phyloP scores from a whole-genome alignment of 1,139 yeast species.

The Suhomyces chickasaworum region DNA sequence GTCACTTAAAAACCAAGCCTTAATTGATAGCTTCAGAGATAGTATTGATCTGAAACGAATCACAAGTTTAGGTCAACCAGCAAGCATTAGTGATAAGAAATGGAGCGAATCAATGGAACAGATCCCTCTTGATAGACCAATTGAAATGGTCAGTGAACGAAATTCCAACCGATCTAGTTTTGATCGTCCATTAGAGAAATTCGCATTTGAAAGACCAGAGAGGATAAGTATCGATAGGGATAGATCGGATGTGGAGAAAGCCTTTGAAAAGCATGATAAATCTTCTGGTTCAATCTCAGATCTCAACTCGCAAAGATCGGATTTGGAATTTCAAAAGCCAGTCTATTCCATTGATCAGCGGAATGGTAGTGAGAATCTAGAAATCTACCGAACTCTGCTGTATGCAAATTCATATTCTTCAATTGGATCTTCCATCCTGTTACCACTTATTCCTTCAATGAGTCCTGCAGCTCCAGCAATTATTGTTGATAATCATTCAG shows the following conservation, averaged over 20 bases:
- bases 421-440: constrained; percentile 19
- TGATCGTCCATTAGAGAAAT: constrained; percentile 3
- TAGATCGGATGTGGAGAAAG: not conserved
- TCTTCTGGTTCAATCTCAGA: not conserved
- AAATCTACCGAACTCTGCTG: constrained; percentile 7
- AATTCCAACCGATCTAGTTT: constrained; percentile 6
- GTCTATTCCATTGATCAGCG: constrained; percentile 1
- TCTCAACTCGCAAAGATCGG: constrained; percentile 2
- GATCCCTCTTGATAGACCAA: not conserved
- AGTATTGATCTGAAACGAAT: constrained; percentile 23
- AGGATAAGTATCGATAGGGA: constrained; percentile 1
- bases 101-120: not conserved
- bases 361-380: not conserved
- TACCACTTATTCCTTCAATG: constrained; percentile 8
- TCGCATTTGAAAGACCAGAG: constrained; percentile 3
- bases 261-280: constrained; percentile 2
- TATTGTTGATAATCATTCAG: constrained; percentile 13
- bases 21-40: constrained; percentile 24
- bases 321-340: not conserved
- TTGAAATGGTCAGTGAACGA: not conserved
- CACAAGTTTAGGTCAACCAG: constrained; percentile 2
- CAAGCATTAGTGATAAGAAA: not conserved
- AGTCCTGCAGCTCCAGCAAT: constrained; percentile 18
- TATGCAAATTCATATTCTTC: constrained; percentile 19
- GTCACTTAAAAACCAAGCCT: constrained; percentile 18